Conservation (phyloP, 345 rosid genomes). For the Zanthoxylum bungeanum region DNA sequence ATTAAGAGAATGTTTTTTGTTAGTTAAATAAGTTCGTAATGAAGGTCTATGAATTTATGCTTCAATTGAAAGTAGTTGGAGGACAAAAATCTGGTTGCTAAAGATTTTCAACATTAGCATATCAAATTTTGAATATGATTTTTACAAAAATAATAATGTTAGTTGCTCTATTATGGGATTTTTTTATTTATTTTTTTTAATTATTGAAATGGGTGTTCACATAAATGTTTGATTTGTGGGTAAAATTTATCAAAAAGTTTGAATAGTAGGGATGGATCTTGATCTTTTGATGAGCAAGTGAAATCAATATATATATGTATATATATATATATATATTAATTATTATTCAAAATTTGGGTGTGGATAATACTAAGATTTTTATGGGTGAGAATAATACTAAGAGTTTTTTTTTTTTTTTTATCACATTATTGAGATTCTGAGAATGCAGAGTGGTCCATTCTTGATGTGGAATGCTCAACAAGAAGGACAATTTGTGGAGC, state of each 20-base stretch:
- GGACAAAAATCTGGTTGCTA: no score
- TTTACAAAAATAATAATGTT: neutral
- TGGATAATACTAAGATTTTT: no score
- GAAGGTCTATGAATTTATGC: conserved; percentile 1
- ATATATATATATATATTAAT: neutral
- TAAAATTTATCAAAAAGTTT: neutral
- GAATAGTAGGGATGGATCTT: neutral
- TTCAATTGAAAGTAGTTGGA: neutral
- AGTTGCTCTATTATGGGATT: no score
- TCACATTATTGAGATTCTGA: no score
- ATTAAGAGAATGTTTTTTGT: conserved; percentile 11
- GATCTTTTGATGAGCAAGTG: neutral
- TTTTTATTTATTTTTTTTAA: no score
- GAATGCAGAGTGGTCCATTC: conserved; percentile 5
- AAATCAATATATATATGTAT: neutral
- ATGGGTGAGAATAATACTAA: no score
- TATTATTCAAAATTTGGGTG: neutral
- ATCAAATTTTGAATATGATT: no score
- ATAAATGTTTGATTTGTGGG: neutral
- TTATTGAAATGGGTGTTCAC: neutral
- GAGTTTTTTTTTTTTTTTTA: no score
- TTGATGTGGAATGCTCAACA: neutral
- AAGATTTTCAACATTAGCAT: no score
- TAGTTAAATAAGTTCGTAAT: conserved; percentile 1
- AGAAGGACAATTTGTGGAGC: neutral